Evolutionary conservation across 208 protist species (phyloP).

Genomic region (Acanthamoeba castellanii): DNA sequence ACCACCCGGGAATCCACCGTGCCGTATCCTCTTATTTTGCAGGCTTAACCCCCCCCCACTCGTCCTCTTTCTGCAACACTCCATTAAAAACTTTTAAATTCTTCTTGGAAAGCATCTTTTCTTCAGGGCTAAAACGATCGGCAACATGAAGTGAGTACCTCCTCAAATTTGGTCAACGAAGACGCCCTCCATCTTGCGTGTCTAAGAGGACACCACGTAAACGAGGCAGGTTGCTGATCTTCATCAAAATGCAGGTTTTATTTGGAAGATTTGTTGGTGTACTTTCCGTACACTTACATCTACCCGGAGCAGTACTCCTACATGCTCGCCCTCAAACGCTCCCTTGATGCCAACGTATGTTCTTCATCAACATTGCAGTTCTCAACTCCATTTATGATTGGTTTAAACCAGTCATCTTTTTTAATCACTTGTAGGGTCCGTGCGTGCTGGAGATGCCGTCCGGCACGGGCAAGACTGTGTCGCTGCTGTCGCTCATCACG

Average conservation of each 20-base stretch:
- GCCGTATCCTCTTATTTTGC: too few species aligned
- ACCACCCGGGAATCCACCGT: too few species aligned
- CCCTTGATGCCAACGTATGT: slow-evolving; percentile 88
- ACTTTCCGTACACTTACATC: slow-evolving; percentile 99
- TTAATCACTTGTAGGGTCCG: slow-evolving; percentile 91
- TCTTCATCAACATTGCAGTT: neutral
- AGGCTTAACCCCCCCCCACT: too few species aligned
- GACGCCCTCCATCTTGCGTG: too few species aligned
- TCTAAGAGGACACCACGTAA: too few species aligned
- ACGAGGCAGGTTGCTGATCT: too few species aligned
- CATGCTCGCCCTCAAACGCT: slow-evolving; percentile 97
- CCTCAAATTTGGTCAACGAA: too few species aligned
- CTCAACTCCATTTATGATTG: neutral
- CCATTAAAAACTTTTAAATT: too few species aligned
- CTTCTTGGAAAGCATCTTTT: too few species aligned
- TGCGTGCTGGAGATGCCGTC: slow-evolving; percentile 99
- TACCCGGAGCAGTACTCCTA: slow-evolving; percentile 99
- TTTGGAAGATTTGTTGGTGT: slow-evolving; percentile 97
- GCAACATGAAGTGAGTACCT: too few species aligned
- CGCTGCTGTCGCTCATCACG: slow-evolving; percentile 97
- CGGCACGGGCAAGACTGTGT: slow-evolving; percentile 99
- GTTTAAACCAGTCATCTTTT: slow-evolving; percentile 29
- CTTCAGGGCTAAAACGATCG: too few species aligned
- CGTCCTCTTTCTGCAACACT: too few species aligned
- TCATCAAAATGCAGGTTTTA: slow-evolving; percentile 90